These are phyloP conservation scores for Oryza meyeriana DNA, from an alignment of 176 grass and related monocot genomes.

Conservation along the genomic window DNA sequence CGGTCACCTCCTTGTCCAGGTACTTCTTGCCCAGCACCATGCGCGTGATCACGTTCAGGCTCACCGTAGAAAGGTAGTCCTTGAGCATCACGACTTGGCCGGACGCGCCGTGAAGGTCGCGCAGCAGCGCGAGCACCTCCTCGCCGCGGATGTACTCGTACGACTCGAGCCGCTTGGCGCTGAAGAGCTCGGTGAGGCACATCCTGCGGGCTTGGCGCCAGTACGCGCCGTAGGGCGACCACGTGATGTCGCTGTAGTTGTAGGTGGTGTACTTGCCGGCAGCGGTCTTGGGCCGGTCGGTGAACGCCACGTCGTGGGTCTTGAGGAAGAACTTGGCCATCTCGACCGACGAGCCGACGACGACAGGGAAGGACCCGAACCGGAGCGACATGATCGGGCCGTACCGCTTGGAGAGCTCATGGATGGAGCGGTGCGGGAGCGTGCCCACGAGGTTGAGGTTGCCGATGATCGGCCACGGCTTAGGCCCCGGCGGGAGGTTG, in stretches of 20 bases:
- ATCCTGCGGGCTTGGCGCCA: constrained; percentile 77
- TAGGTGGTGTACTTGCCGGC: constrained; percentile 75
- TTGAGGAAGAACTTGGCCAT: constrained; percentile 76
- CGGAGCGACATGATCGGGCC: constrained; percentile 53
- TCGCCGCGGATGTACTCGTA: constrained; percentile 66
- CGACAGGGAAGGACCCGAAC: constrained; percentile 63
- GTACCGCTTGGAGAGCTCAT: constrained; percentile 50
- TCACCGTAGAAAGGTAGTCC: constrained; percentile 66
- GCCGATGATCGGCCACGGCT: constrained; percentile 68
- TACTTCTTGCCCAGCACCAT: constrained; percentile 96
- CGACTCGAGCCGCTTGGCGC: constrained; percentile 66
- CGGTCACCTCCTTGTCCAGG: constrained; percentile 24
- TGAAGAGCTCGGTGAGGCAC: constrained; percentile 88
- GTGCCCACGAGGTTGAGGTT: constrained; percentile 66
- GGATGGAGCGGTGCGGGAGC: constrained; percentile 75
- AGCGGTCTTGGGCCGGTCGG: constrained; percentile 55
- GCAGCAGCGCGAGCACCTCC: constrained; percentile 56
- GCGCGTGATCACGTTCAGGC: constrained; percentile 76
- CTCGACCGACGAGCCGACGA: constrained; percentile 69
- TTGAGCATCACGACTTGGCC: constrained; percentile 60
- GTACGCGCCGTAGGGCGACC: constrained; percentile 76
- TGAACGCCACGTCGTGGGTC: constrained; percentile 67
- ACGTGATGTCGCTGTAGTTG: constrained; percentile 77
- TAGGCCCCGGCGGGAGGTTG: constrained; percentile 68
- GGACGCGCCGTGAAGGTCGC: constrained; percentile 35